A percentile compares a stretch with the other conserved stretches of the same genome.
Conservation (phyloP, 2,329 filamentous ascomycete genomes). For the Epichloe hybrida region DNA sequence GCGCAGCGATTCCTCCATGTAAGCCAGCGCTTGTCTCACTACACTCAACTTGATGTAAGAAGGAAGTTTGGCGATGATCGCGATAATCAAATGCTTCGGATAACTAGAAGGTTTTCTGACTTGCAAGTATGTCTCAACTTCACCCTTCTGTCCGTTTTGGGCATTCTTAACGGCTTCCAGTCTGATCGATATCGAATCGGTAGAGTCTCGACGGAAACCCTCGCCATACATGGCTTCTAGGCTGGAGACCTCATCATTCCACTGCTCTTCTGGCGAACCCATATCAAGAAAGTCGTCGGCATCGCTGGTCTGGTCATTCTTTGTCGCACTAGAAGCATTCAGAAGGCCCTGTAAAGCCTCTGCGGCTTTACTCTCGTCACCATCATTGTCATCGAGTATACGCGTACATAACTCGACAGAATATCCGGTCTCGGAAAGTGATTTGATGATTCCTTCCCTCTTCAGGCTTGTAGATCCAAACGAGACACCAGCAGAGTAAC, state of each 20-base stretch:
- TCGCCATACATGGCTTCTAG: slow-evolving; percentile 79
- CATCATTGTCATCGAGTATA: slow-evolving; percentile 53
- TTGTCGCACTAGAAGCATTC: slow-evolving; percentile 11
- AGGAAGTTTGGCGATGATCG: slow-evolving; percentile 58
- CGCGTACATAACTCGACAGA: slow-evolving; percentile 71
- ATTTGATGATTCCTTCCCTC: slow-evolving; percentile 68
- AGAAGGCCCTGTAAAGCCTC: slow-evolving; percentile 56
- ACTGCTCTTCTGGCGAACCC: slow-evolving; percentile 47
- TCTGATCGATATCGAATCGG: slow-evolving; percentile 55
- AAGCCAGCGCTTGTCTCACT: slow-evolving; percentile 59
- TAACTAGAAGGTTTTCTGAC: slow-evolving; percentile 64
- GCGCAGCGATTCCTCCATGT: slow-evolving; percentile 55
- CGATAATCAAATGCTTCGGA: slow-evolving; percentile 56
- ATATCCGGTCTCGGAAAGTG: slow-evolving; percentile 73
- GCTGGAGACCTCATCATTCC: slow-evolving; percentile 76
- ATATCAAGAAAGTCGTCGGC: slow-evolving; percentile 31
- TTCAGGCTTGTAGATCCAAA: slow-evolving; percentile 72
- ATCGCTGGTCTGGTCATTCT: slow-evolving; percentile 8
- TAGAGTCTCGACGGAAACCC: slow-evolving; percentile 46
- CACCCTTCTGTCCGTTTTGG: slow-evolving; percentile 31
- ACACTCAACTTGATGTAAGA: slow-evolving; percentile 90
- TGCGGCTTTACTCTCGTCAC: slow-evolving; percentile 65
- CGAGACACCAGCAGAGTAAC: slow-evolving; percentile 79
- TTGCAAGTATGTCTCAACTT: slow-evolving; percentile 45
- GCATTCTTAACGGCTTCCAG: slow-evolving; percentile 45